Conservation (phyloP, 2,329 filamentous ascomycete species). For the Sporothrix pallida region DNA sequence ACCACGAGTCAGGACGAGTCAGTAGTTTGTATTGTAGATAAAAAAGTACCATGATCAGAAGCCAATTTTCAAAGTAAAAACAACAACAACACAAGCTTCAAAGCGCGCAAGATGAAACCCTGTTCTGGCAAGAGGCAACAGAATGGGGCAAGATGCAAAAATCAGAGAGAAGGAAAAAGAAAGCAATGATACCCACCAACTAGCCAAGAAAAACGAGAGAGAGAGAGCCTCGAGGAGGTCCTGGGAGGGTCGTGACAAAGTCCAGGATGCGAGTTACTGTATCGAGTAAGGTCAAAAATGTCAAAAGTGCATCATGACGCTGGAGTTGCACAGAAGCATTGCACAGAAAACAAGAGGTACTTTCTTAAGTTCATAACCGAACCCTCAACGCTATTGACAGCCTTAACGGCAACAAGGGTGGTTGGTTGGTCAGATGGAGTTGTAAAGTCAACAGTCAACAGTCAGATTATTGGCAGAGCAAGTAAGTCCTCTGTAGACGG, state of each 20-base stretch:
- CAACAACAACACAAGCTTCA: neutral
- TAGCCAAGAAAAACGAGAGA: too few relatives aligned
- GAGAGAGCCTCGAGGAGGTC: too few relatives aligned
- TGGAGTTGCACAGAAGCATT: too few relatives aligned
- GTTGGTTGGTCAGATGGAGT: neutral
- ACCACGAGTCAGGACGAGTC: neutral
- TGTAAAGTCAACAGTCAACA: neutral
- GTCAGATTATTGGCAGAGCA: neutral
- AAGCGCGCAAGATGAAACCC: neutral
- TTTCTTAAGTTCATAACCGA: neutral
- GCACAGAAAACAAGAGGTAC: too few relatives aligned
- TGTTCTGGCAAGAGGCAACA: neutral
- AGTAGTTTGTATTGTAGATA: neutral
- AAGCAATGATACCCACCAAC: too few relatives aligned
- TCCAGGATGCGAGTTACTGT: too few relatives aligned
- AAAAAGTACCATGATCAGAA: neutral
- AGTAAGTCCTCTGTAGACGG: too few relatives aligned
- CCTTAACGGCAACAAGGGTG: neutral
- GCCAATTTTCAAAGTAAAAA: too few relatives aligned
- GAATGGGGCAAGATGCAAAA: neutral
- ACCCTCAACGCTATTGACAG: neutral
- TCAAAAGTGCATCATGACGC: too few relatives aligned
- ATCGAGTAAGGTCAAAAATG: too few relatives aligned
- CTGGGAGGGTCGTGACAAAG: too few relatives aligned
- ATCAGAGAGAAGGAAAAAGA: too few relatives aligned